Base-by-base conservation (phyloP, 2,329 filamentous ascomycete genomes). In the Colletotrichum noveboracense region DNA sequence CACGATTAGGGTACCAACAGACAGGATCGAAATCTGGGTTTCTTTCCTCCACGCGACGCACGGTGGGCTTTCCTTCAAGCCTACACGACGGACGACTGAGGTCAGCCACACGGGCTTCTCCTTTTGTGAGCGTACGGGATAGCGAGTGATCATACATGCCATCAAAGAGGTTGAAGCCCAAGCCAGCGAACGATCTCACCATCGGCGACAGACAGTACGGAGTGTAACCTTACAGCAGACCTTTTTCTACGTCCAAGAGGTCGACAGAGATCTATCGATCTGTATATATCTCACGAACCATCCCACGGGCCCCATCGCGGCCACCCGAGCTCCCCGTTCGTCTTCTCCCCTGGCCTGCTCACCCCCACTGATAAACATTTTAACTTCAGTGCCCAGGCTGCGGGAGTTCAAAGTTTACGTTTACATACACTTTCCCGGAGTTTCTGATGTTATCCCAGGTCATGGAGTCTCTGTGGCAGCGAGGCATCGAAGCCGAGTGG, bases 1-100 rank as follows among this genome's bases (percentile, higher is more conserved):
- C 65, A 72, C 34, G 36, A 60, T 71, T 67, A 66, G 66, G 12
- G 74, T 55, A 32, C 43, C 75, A 61, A 56, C 62, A 60, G 61
- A 61, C 66, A 34, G 32, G 28, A 56, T 76, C 32, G 28, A 66
- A 71, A 24, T 14, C 69, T 14, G 69, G 34, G 16, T 24, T 56
- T 13, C 12, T 28, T 28, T 16, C 9, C 55, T 58, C 55, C 43
- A 24, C 12, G n/a, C 10, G 12, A 52, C 43, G 43, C 43, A 52
- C 43, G n/a, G n/a, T 3, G 4, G 10, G 6, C 9, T 48, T n/a
- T n/a, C 5, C 3, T n/a, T 48, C 38, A 12, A 48, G 43, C n/a
- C 43, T 52, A 6, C n/a, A n/a, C 10, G 10, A 24, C 6, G 43
- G 10, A 52, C 6, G n/a, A 5, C 43, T 21, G 43, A 21, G 10